A percentile compares a stretch with the other conserved stretches of the same genome.
Conservation (phyloP, 345 rosid species). For the Luvunga scandens region DNA sequence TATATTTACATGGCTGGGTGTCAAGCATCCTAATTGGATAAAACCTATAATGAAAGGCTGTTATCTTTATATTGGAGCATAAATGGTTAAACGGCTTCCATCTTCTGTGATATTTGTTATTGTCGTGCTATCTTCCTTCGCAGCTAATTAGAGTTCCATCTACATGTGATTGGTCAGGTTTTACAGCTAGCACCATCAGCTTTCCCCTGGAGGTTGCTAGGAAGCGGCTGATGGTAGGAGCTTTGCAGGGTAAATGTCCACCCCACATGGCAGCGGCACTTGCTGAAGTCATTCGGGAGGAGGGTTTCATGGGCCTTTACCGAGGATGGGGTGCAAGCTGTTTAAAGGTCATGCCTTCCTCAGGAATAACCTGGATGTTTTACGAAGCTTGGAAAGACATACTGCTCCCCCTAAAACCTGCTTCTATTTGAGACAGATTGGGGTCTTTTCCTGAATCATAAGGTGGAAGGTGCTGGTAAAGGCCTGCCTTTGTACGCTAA, state of each 20-base stretch:
- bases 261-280: slow-evolving; percentile 90
- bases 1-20: neutral
- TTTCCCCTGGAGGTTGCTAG: slow-evolving; percentile 97
- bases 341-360: slow-evolving; percentile 93
- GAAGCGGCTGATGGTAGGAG: slow-evolving; percentile 96
- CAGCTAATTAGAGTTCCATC: neutral
- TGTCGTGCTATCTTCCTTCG: neutral
- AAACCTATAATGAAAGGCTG: neutral
- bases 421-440: neutral
- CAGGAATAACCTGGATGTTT: slow-evolving; percentile 97
- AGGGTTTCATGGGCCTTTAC: slow-evolving; percentile 79
- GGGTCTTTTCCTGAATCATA: neutral
- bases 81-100: neutral
- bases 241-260: slow-evolving; percentile 83
- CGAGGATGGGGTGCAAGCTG: slow-evolving; percentile 99
- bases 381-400: slow-evolving; percentile 98
- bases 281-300: slow-evolving; percentile 76
- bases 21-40: neutral
- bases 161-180: slow-evolving; percentile 46
- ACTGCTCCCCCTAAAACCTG: slow-evolving; percentile 30
- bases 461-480: neutral
- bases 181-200: slow-evolving; percentile 93
- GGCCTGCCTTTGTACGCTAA: neutral
- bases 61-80: neutral
- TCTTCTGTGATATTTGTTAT: neutral